A percentile compares a stretch with the other conserved stretches of the same genome.
Evolutionary conservation across 2,329 filamentous ascomycete species (phyloP).

Genomic region (Tothia fuscella): DNA sequence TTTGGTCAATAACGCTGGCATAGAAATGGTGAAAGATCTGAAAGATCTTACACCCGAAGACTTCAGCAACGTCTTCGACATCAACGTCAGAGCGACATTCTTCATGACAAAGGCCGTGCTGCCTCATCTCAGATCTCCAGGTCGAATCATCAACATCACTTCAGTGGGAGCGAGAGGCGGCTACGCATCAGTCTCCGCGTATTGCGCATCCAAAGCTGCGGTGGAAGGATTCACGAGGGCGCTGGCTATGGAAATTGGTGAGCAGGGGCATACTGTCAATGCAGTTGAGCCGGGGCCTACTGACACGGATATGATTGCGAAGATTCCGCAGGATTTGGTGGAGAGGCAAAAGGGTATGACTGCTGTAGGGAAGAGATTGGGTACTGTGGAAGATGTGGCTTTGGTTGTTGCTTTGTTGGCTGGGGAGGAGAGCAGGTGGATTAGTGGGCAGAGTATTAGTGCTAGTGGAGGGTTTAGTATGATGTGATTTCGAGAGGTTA

Average conservation of each 20-base stretch:
- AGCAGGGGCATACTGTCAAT: constrained; percentile 47
- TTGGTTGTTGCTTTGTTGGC: constrained; percentile 45
- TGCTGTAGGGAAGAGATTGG: constrained; percentile 39
- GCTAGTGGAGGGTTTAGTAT: constrained; percentile 47
- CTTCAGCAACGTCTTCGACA: constrained; percentile 42
- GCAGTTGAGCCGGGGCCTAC: constrained; percentile 48
- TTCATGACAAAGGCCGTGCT: constrained; percentile 43
- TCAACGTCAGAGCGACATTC: constrained; percentile 45
- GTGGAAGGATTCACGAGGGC: constrained; percentile 47
- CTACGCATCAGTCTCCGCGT: constrained; percentile 36
- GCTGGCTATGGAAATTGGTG: constrained; percentile 48
- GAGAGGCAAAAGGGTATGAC: constrained; percentile 40
- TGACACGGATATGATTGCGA: constrained; percentile 44
- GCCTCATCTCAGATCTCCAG: constrained; percentile 36
- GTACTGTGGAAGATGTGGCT: constrained; percentile 42
- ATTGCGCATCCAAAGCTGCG: constrained; percentile 47
- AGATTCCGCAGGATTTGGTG: constrained; percentile 38
- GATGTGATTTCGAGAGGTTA: too few relatives aligned
- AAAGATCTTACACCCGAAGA: constrained; percentile 35
- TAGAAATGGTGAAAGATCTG: constrained; percentile 22
- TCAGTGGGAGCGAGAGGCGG: constrained; percentile 40
- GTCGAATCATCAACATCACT: constrained; percentile 48
- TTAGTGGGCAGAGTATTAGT: constrained; percentile 44
- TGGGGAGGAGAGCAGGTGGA: constrained; percentile 36
- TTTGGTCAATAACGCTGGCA: constrained; percentile 31